Conservation (phyloP, 1,139 yeast species). For the Blastobotrys illinoisensis region DNA sequence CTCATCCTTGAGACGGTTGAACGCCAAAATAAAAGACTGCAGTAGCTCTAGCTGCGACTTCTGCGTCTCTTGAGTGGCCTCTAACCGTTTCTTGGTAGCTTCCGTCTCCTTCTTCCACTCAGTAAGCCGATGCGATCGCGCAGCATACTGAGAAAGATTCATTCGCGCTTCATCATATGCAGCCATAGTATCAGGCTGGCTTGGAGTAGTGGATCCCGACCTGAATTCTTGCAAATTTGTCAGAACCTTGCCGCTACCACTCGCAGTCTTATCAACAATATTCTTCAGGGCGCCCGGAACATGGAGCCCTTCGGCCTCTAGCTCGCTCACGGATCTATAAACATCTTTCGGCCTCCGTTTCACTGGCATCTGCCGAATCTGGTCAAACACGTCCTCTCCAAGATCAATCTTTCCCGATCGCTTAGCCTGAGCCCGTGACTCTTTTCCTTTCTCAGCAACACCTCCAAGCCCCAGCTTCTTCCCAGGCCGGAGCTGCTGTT, state of each 20-base stretch:
- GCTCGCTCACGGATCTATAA: constrained; percentile 37
- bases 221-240: constrained; percentile 14
- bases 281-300: constrained; percentile 35
- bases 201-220: constrained; percentile 12
- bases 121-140: background rate
- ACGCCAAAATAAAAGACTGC: background rate
- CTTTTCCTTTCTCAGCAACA: constrained; percentile 37
- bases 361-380: constrained; percentile 6
- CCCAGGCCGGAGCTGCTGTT: constrained; percentile 55
- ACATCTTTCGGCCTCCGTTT: constrained; percentile 21
- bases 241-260: constrained; percentile 2
- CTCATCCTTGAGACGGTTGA: background rate
- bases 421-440: constrained; percentile 19
- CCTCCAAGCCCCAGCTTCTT: constrained; percentile 67
- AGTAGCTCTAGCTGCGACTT: background rate
- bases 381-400: constrained; percentile 14
- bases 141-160: background rate
- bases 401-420: constrained; percentile 18
- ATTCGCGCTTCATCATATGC: constrained; percentile 16
- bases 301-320: constrained; percentile 35
- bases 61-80: background rate
- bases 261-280: constrained; percentile 30
- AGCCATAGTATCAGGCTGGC: constrained; percentile 9
- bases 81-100: background rate
- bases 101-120: background rate